Base-by-base conservation (phyloP, 495 filamentous ascomycete species). In the Aspergillus ostianus region DNA sequence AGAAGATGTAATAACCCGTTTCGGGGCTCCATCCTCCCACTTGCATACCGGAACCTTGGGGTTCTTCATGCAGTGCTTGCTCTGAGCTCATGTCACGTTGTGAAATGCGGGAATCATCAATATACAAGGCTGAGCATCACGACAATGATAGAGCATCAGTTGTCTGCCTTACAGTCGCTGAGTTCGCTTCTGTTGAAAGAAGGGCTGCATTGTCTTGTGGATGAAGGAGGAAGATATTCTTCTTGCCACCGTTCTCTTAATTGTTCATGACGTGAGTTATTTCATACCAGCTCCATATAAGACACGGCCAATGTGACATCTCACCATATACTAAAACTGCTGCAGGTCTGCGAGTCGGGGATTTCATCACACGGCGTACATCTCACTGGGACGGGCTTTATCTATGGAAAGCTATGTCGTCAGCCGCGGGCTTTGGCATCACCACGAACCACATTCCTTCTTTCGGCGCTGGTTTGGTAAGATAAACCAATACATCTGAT, bases 331-430 rank as follows among this genome's bases (percentile, higher is more conserved):
- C 56, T 49, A 30, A 10, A 15, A 30, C 30, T 13, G 12, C 8
- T 3, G 10, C 27, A 58, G 56, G 32, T 58, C 21, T 58, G 56
- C 20, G 56, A 58, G 47, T 51, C 56, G n/a, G 56, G 56, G 5
- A 58, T 58, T 32, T 58, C 56, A 58, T 51, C 56, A 15, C 44
- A 58, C 47, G 56, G 56, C n/a, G 56, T 49, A 13, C 56, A 58
- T 36, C 47, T 58, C 19, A 58, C 56, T 9, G 56, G 56, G 15
- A 26, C 46, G 19, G 20, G 41, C 8, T 51, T 58, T 26, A 27
- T 58, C 10, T 58, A 47, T 47, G 32, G 18, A 26, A 50, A 45
- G 30, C 8, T 58, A 9, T 52, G 50, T 18, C 21, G 18, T 3
- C 20, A 17, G 6, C 23, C 50, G 10, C 5, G 32, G 7, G 15